Conservation (phyloP, 2,329 filamentous ascomycete genomes). For the Fusarium decemcellulare region DNA sequence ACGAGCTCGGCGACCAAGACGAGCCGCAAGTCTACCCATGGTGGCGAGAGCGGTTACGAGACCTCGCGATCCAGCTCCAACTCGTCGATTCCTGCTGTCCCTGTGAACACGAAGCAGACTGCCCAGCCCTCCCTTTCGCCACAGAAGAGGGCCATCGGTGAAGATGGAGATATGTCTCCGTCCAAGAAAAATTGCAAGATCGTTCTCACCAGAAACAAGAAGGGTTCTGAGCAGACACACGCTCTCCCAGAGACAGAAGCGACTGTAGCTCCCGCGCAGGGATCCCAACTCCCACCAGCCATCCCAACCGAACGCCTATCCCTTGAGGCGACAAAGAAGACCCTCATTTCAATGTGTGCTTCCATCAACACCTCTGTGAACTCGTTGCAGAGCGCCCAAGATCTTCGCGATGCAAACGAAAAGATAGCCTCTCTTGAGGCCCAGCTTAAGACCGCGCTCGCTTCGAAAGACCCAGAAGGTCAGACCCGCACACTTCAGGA, state of each 20-base stretch:
- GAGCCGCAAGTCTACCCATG: no score
- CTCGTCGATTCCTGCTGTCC: neutral
- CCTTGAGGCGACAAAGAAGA: neutral
- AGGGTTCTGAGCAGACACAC: neutral
- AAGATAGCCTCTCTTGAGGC: constrained; percentile 6
- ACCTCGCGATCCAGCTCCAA: neutral
- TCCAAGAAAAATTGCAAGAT: constrained; percentile 20
- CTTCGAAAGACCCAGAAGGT: neutral
- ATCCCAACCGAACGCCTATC: neutral
- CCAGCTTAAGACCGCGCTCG: neutral
- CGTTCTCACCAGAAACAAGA: constrained; percentile 11
- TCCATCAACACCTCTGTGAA: no score
- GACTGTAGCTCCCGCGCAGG: neutral
- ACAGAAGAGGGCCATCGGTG: constrained; percentile 7
- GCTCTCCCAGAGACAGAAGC: no score
- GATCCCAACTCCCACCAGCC: neutral
- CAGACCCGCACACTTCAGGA: neutral
- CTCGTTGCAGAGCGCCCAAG: neutral
- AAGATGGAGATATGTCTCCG: constrained; percentile 9
- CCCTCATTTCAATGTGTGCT: neutral
- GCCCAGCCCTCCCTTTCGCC: neutral
- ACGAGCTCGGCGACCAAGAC: neutral
- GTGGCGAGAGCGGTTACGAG: neutral
- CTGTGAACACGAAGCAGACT: neutral
- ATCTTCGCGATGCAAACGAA: constrained; percentile 2